Evolutionary conservation across 2,329 filamentous ascomycete species (phyloP).

Genomic region (Trichoderma breve): DNA sequence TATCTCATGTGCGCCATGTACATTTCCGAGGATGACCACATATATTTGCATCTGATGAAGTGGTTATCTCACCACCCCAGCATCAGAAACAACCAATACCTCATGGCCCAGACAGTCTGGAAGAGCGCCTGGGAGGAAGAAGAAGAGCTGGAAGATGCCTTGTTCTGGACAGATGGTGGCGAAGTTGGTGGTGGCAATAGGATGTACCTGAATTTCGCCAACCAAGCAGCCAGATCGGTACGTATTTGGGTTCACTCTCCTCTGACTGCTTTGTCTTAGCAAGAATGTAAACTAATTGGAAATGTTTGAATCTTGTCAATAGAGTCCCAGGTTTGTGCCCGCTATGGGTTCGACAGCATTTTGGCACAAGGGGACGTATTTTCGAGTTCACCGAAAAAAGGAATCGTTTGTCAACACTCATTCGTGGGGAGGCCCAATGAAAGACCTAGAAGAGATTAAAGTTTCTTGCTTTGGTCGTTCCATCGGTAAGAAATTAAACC

Average conservation of each 20-base stretch:
- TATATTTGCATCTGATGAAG: constrained; percentile 57
- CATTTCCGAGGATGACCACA: constrained; percentile 55
- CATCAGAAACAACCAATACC: constrained; percentile 49
- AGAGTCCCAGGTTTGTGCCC: constrained; percentile 53
- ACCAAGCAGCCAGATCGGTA: constrained; percentile 52
- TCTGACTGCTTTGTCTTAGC: not conserved
- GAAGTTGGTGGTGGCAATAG: constrained; percentile 36
- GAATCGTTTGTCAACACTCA: constrained; percentile 39
- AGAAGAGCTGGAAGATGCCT: constrained; percentile 42
- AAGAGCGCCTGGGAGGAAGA: constrained; percentile 57
- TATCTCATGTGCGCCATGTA: constrained; percentile 53
- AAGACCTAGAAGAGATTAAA: constrained; percentile 51
- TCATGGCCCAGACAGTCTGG: constrained; percentile 55
- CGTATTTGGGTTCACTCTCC: constrained; percentile 24
- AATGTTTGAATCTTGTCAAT: not conserved
- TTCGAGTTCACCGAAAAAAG: constrained; percentile 46
- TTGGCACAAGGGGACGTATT: constrained; percentile 54
- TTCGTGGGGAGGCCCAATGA: constrained; percentile 39
- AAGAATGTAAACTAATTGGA: not conserved
- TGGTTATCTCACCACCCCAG: constrained; percentile 55
- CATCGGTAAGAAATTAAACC: constrained; percentile 27
- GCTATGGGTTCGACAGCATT: constrained; percentile 54
- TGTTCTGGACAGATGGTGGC: constrained; percentile 39
- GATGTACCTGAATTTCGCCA: constrained; percentile 58
- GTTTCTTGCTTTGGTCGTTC: constrained; percentile 56